phyloP scores from a whole-genome alignment of 139 green algal species.

The Auxenochlorella pyrenoidosa region DNA sequence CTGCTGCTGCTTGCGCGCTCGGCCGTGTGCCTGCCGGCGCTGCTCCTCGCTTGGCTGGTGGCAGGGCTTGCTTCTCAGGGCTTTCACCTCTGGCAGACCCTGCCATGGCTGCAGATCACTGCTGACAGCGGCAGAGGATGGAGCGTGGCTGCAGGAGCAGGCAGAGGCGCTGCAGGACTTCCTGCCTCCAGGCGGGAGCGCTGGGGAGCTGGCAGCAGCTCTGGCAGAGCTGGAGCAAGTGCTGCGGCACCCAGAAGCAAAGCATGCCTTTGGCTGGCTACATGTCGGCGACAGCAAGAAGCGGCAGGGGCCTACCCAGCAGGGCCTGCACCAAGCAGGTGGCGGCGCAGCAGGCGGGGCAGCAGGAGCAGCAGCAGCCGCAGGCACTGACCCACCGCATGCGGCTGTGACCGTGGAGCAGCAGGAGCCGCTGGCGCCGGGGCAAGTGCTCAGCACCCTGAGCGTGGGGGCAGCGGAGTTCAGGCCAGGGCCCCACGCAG shows the following conservation, averaged over 20 bases:
- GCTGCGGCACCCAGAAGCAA: not conserved
- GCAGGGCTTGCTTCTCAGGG: not conserved
- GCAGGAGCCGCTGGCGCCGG: not conserved
- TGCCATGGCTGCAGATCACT: not conserved
- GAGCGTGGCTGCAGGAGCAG: not conserved
- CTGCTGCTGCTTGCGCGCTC: not conserved
- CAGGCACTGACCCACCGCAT: not conserved
- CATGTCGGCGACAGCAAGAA: not conserved
- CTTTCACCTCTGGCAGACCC: too few species aligned
- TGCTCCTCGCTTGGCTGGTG: not conserved
- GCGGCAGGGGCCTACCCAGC: not conserved
- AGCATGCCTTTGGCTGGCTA: not conserved
- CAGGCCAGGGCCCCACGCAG: not conserved
- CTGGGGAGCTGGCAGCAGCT: not conserved
- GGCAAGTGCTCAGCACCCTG: not conserved
- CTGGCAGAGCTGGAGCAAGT: not conserved
- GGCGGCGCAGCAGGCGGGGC: not conserved
- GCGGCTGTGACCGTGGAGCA: not conserved
- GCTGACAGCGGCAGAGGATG: not conserved
- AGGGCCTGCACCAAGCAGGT: not conserved
- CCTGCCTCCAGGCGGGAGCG: not conserved
- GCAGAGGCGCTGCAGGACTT: conserved; percentile 1
- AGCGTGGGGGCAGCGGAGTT: conserved; percentile 15
- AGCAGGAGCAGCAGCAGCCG: not conserved
- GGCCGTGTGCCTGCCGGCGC: not conserved